Conservation (phyloP, 176 grass and related monocot genomes). For the Musa itinerans region DNA sequence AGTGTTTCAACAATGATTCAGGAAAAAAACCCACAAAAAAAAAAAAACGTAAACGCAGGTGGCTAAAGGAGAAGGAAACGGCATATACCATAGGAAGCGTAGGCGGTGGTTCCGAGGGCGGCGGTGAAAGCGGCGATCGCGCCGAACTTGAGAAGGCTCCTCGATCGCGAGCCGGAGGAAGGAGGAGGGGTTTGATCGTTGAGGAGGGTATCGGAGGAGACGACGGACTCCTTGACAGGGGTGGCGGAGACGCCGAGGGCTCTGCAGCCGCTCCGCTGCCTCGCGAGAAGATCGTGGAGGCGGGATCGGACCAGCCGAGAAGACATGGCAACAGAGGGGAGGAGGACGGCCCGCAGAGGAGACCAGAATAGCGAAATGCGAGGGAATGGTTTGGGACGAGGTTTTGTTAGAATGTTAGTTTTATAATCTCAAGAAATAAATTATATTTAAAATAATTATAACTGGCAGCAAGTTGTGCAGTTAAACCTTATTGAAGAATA, state of each 20-base stretch:
- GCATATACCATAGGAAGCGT: slow-evolving; percentile 49
- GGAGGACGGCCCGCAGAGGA: neutral
- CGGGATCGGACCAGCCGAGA: slow-evolving; percentile 35
- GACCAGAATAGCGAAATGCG: no score
- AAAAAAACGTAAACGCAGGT: neutral
- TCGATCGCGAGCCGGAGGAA: slow-evolving; percentile 19
- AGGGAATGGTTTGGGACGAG: no score
- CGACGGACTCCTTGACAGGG: slow-evolving; percentile 15
- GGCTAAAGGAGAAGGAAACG: slow-evolving; percentile 4
- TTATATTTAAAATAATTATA: no score
- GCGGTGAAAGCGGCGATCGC: slow-evolving; percentile 42
- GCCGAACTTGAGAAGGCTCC: slow-evolving; percentile 53
- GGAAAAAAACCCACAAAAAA: neutral
- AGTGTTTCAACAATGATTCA: neutral
- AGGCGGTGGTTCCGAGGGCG: slow-evolving; percentile 39
- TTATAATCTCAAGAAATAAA: no score
- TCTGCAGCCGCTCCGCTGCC: neutral
- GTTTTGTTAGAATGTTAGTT: no score
- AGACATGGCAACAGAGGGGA: slow-evolving; percentile 20
- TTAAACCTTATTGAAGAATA: no score
- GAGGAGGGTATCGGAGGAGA: slow-evolving; percentile 14
- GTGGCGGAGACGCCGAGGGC: slow-evolving; percentile 12
- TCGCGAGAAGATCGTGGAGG: slow-evolving; percentile 19
- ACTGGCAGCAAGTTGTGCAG: no score
- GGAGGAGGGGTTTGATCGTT: slow-evolving; percentile 13